Percentiles rank a stretch among this genome's conserved stretches.
Conservation (phyloP, 345 rosid species). For the Populus nigra region DNA sequence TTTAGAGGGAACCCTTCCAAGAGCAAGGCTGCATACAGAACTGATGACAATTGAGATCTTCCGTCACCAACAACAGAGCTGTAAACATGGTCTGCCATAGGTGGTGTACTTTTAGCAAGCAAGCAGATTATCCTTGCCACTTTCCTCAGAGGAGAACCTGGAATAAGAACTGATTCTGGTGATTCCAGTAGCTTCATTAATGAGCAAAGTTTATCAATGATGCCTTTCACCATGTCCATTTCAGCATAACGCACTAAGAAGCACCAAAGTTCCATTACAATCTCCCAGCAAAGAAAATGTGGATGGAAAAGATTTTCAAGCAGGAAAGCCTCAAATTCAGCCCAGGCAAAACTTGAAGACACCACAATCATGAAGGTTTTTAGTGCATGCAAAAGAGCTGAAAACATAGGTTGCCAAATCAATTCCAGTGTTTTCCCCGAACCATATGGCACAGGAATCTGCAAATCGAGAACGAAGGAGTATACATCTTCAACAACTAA, state of each 20-base stretch:
- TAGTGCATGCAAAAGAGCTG: conserved; percentile 57
- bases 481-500: conserved; percentile 62
- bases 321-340: conserved; percentile 57
- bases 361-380: conserved; percentile 66
- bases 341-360: conserved; percentile 65
- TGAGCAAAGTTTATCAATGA: conserved; percentile 50
- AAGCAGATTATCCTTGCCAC: conserved; percentile 59
- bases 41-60: conserved; percentile 42
- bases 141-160: conserved; percentile 65
- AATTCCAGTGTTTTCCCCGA: conserved; percentile 46
- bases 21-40: conserved; percentile 56
- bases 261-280: conserved; percentile 79
- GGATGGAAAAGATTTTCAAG: conserved; percentile 81
- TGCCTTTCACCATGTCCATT: conserved; percentile 37
- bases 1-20: conserved; percentile 74
- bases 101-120: conserved; percentile 49
- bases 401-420: conserved; percentile 68
- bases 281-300: conserved; percentile 78
- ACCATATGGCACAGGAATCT: conserved; percentile 55
- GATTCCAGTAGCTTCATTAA: conserved; percentile 51
- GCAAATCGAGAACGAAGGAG: conserved; percentile 56
- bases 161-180: conserved; percentile 49
- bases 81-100: conserved; percentile 56
- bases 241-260: conserved; percentile 68
- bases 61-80: conserved; percentile 37